These are phyloP conservation scores for Rossbeevera mucosa DNA, from an alignment of 768 basidiomycete species.

Conservation along the genomic window DNA sequence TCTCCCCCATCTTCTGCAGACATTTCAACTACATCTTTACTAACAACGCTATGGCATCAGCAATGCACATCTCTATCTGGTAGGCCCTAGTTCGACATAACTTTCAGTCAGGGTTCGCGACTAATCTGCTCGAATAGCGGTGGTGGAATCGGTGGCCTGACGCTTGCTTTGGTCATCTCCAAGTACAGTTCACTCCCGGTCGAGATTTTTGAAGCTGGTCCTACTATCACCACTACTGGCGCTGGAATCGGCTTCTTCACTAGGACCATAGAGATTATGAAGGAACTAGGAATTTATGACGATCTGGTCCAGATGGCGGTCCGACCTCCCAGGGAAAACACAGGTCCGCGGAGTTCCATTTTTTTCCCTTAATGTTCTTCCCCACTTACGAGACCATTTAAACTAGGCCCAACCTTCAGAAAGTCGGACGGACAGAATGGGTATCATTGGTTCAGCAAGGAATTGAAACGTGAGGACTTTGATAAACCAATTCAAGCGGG, in stretches of 20 bases:
- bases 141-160: conserved; percentile 37
- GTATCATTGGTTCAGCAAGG: conserved; percentile 23
- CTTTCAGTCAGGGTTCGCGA: neutral
- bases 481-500: neutral
- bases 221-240: conserved; percentile 38
- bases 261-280: conserved; percentile 41
- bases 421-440: conserved; percentile 35
- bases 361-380: neutral
- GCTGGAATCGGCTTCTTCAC: conserved; percentile 47
- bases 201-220: conserved; percentile 40
- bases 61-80: conserved; percentile 19
- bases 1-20: neutral
- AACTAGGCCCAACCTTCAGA: conserved; percentile 25
- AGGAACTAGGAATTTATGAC: conserved; percentile 36
- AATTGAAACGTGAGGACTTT: conserved; percentile 20
- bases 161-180: conserved; percentile 28
- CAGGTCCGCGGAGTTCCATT: conserved; percentile 6
- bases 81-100: neutral
- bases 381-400: neutral
- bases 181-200: conserved; percentile 28
- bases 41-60: conserved; percentile 3
- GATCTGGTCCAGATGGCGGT: conserved; percentile 21
- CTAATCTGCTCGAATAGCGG: conserved; percentile 27
- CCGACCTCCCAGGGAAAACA: conserved; percentile 15
- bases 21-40: neutral